Evolutionary conservation across 2,329 filamentous ascomycete genomes (phyloP), one percentile per base, ranked within the genome.

Genomic region (Elsinoe arachidis): DNA sequence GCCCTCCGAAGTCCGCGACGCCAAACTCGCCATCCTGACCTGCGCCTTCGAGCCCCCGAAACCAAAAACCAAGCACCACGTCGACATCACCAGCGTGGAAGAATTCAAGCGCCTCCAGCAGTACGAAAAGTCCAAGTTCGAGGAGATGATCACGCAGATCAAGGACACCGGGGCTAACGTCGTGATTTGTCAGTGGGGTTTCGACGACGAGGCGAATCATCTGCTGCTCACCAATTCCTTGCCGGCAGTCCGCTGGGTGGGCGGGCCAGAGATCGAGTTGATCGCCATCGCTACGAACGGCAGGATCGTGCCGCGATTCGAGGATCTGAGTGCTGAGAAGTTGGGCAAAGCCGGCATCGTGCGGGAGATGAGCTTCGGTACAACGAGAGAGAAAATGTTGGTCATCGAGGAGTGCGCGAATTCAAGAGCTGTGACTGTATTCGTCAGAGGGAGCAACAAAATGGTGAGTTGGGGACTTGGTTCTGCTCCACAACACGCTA

Each of bases 371-470:
- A 87, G 84, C 26, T 99, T 99, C 68, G 93, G 93, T 67, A 99
- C 93, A 1, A 99, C 93, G 43, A 83, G 93, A 69, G 93, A 99
- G 76, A 97, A 99, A 83, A 99, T 99, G 93, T 80, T 99, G 66
- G 89, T 99, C 58, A 99, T 99, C 66, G 95, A 99, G 76, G 93
- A 99, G 76, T 99, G 93, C 70, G 93, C 95, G 68, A 99, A 99
- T 78, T 96, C 90, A 59, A 81, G 93, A 67, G 93, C 93, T 44
- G 95, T 99, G 60, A 99, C 93, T 2, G 85, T 95, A 57, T 99
- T 99, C 73, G 88, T 99, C 60, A 82, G 93, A 68, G 93, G 93
- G 68, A 95, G 90, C 80, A 99, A 99, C 82, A 99, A 97, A 81
- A 99, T 99, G 93, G 60, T 61, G 41, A 30, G 54, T 11, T 33